Percentiles rank a stretch among this genome's conserved stretches.
These are phyloP conservation scores for Triglochin maritima DNA, from an alignment of 106 monocot genomes.

Conservation along the genomic window DNA sequence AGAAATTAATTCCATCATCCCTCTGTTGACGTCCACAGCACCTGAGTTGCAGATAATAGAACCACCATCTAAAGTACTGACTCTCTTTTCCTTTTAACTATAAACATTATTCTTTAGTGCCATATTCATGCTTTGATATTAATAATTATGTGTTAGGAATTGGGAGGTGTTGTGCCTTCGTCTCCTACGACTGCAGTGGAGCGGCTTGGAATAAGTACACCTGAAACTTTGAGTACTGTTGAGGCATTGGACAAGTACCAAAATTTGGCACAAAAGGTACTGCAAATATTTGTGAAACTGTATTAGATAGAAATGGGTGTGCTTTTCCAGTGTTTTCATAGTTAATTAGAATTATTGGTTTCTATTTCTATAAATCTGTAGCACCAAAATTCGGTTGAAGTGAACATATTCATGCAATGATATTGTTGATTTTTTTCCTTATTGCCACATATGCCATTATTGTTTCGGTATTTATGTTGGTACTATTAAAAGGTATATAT, in stretches of 20 bases:
- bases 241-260: constrained; percentile 83
- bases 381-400: constrained; percentile 11
- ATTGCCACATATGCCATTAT: no score
- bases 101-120: no score
- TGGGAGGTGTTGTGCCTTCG: constrained; percentile 30
- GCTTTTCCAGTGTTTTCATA: no score
- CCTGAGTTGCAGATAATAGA: constrained; percentile 45
- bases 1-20: constrained; percentile 27
- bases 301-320: background rate
- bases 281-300: background rate
- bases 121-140: background rate
- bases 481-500: no score
- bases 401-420: no score
- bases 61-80: constrained; percentile 35
- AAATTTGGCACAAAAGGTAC: constrained; percentile 66
- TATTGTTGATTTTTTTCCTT: no score
- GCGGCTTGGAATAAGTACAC: constrained; percentile 22
- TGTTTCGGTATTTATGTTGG: no score
- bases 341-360: background rate
- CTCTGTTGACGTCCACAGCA: constrained; percentile 36
- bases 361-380: constrained; percentile 3
- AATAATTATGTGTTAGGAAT: constrained; percentile 38
- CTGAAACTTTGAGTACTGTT: constrained; percentile 48
- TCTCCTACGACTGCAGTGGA: constrained; percentile 35
- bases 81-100: no score